These are phyloP conservation scores for Ganoderma multipileum DNA, from an alignment of 1,284 basidiomycete species.

Conservation along the genomic window DNA sequence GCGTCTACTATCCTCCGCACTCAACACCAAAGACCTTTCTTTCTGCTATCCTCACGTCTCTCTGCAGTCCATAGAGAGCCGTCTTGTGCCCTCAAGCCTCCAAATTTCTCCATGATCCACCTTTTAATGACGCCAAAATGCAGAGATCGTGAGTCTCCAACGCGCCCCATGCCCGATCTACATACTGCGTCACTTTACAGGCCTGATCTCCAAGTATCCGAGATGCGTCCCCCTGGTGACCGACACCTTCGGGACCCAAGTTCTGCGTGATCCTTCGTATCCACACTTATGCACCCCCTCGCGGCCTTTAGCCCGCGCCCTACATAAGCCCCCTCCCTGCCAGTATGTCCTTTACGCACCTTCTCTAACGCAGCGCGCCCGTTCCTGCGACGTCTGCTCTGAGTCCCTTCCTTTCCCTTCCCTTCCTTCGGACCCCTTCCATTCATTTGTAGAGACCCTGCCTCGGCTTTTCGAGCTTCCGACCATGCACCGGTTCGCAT, in stretches of 20 bases:
- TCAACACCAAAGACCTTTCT: not conserved
- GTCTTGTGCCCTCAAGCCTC: too few species aligned
- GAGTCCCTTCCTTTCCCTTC: slow-evolving; percentile 19
- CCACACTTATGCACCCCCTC: slow-evolving; percentile 19
- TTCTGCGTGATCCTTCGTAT: slow-evolving; percentile 24
- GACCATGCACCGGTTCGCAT: slow-evolving; percentile 50
- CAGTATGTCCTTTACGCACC: slow-evolving; percentile 9
- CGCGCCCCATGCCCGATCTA: not conserved
- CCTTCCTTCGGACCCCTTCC: slow-evolving; percentile 32
- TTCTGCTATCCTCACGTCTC: not conserved
- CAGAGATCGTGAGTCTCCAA: not conserved
- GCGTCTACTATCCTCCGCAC: not conserved
- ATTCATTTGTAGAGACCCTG: slow-evolving; percentile 34
- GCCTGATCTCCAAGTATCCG: slow-evolving; percentile 2
- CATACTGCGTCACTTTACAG: slow-evolving; percentile 15
- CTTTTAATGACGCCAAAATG: not conserved
- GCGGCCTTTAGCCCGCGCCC: not conserved
- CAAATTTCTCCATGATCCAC: not conserved
- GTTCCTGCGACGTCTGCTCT: slow-evolving; percentile 19
- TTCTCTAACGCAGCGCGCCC: slow-evolving; percentile 29
- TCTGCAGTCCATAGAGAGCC: not conserved
- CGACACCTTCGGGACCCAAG: slow-evolving; percentile 21
- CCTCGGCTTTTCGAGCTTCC: slow-evolving; percentile 31
- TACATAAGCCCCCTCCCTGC: slow-evolving; percentile 25
- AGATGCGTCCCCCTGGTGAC: slow-evolving; percentile 32